phyloP scores from a whole-genome alignment of 345 rosid genomes.

The Cardamine chenopodiifolia region DNA sequence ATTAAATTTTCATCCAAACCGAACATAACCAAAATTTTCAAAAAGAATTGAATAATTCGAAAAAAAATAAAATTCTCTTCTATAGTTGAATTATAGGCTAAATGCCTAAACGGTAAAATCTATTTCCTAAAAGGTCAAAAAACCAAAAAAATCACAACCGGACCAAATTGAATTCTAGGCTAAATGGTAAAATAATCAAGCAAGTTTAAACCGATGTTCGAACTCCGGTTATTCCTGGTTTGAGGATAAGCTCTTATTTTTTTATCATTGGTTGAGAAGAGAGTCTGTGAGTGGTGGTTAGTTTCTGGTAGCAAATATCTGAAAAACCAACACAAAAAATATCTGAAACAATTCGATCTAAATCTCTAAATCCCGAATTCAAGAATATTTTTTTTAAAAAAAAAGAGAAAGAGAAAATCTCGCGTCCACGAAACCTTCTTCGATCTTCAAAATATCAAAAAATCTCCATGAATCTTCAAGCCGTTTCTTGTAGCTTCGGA shows the following conservation, averaged over 20 bases:
- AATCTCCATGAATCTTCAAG: slow-evolving; percentile 52
- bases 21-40: too few relatives aligned
- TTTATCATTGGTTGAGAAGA: not conserved
- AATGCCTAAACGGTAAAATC: too few relatives aligned
- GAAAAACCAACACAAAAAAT: too few relatives aligned
- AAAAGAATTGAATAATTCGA: too few relatives aligned
- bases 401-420: not conserved
- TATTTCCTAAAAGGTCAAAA: not conserved
- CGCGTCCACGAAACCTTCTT: not conserved
- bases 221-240: slow-evolving; percentile 15
- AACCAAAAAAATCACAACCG: not conserved
- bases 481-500: slow-evolving; percentile 51
- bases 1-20: too few relatives aligned
- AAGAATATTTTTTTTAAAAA: too few relatives aligned
- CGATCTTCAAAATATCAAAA: slow-evolving; percentile 17
- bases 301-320: too few relatives aligned
- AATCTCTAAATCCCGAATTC: slow-evolving; percentile 3
- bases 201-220: not conserved
- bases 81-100: too few relatives aligned
- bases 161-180: not conserved
- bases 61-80: too few relatives aligned
- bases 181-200: not conserved
- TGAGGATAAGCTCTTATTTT: slow-evolving; percentile 16
- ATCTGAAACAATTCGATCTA: slow-evolving; percentile 2
- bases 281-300: slow-evolving; percentile 32